These are phyloP conservation scores for Canna indica DNA, from an alignment of 176 grass and related monocot genomes.

Conservation along the genomic window DNA sequence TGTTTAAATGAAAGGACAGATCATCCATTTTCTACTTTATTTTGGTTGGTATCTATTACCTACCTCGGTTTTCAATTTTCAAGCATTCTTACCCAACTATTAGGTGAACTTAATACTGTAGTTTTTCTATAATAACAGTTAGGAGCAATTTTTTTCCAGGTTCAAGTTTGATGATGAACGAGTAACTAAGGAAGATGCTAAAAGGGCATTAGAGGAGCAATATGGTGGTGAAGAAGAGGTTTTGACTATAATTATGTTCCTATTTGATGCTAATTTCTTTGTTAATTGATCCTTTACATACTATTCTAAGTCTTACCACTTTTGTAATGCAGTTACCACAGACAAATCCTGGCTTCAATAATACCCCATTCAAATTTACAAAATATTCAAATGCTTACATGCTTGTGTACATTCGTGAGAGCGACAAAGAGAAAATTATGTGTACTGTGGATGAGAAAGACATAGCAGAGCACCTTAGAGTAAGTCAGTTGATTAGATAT, in stretches of 20 bases:
- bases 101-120: too few species aligned
- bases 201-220: conserved; percentile 90
- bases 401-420: conserved; percentile 99
- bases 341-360: conserved; percentile 95
- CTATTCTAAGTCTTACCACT: conserved; percentile 14
- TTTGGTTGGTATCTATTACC: neutral
- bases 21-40: too few species aligned
- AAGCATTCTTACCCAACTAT: too few species aligned
- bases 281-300: conserved; percentile 14
- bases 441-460: conserved; percentile 97
- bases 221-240: conserved; percentile 99
- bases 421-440: conserved; percentile 96
- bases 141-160: conserved; percentile 35
- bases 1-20: too few species aligned
- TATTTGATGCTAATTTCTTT: neutral
- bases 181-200: conserved; percentile 94
- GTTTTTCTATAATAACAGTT: neutral
- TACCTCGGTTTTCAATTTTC: neutral
- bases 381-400: conserved; percentile 99
- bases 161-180: conserved; percentile 99
- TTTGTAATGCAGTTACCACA: conserved; percentile 65
- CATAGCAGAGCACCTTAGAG: conserved; percentile 85
- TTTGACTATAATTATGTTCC: conserved; percentile 1
- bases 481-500: conserved; percentile 34
- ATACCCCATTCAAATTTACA: conserved; percentile 95